Evolutionary conservation across 164 flowering plant species (phyloP).

Genomic region (Santalum album): DNA sequence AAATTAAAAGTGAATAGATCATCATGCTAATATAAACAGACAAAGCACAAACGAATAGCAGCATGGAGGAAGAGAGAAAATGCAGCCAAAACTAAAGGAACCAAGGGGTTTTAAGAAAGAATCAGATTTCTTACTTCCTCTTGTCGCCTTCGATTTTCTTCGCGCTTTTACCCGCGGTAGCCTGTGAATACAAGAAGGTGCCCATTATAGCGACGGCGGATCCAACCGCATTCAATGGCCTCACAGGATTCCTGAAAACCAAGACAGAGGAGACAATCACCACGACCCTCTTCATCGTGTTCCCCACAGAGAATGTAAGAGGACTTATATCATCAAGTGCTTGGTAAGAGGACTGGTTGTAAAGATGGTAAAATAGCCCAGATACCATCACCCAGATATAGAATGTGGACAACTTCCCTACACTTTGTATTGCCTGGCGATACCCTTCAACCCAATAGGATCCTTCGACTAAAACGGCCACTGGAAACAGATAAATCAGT

Average conservation of each 20-base stretch:
- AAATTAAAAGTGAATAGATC: too few relatives aligned
- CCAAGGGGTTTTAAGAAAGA: too few relatives aligned
- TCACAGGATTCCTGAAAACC: constrained; percentile 81
- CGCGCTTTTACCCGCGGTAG: constrained; percentile 32
- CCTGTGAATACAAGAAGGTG: constrained; percentile 89
- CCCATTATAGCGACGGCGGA: constrained; percentile 86
- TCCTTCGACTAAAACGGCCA: constrained; percentile 76
- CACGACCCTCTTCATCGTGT: constrained; percentile 93
- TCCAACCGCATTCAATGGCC: constrained; percentile 80
- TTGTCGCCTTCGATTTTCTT: constrained; percentile 46
- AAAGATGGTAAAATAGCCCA: constrained; percentile 82
- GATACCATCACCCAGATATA: constrained; percentile 71
- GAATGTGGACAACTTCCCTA: constrained; percentile 54
- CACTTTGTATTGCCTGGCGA: constrained; percentile 39
- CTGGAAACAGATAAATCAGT: constrained; percentile 62
- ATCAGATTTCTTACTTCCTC: constrained; percentile 16
- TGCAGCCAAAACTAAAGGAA: too few relatives aligned
- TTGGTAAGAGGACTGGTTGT: constrained; percentile 82
- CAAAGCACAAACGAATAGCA: too few relatives aligned
- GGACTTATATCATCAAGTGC: constrained; percentile 90
- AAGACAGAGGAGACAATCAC: constrained; percentile 67
- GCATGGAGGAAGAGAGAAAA: too few relatives aligned
- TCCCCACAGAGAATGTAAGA: constrained; percentile 79
- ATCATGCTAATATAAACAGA: too few relatives aligned
- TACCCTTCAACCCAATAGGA: constrained; percentile 81